Evolutionary conservation across 768 basidiomycete species (phyloP).

Genomic region (Tephrocybe sp.): DNA sequence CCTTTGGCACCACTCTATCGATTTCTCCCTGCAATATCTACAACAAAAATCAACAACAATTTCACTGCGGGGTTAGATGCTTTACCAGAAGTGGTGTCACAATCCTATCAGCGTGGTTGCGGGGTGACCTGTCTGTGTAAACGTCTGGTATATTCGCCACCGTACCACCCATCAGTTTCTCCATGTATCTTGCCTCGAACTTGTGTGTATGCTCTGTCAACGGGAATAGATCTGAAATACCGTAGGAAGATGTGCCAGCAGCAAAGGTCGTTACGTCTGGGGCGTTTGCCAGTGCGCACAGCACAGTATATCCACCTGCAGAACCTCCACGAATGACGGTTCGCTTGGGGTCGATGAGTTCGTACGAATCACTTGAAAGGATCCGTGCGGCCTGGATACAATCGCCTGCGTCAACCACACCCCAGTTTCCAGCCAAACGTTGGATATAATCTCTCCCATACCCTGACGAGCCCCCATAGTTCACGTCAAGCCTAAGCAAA

Average conservation of each 20-base stretch:
- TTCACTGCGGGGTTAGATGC: not conserved
- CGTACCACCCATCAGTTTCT: conserved; percentile 61
- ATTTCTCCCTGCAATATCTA: conserved; percentile 69
- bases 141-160: conserved; percentile 53
- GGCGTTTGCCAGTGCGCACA: conserved; percentile 43
- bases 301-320: conserved; percentile 70
- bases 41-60: not conserved
- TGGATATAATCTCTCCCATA: conserved; percentile 68
- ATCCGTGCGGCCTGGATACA: conserved; percentile 51
- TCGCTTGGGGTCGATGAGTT: conserved; percentile 61
- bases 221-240: conserved; percentile 58
- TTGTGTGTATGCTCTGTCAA: conserved; percentile 70
- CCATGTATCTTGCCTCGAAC: conserved; percentile 58
- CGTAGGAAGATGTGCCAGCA: conserved; percentile 63
- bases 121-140: conserved; percentile 58
- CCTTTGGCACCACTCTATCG: conserved; percentile 65
- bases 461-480: conserved; percentile 74
- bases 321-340: conserved; percentile 70
- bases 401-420: conserved; percentile 69
- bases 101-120: conserved; percentile 62
- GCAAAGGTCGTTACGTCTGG: conserved; percentile 49
- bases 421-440: conserved; percentile 67
- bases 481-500: conserved; percentile 61
- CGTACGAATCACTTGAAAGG: conserved; percentile 42
- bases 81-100: conserved; percentile 60